These are phyloP conservation scores for Acanthamoeba comandoni DNA, from an alignment of 208 protist genomes.

Conservation along the genomic window DNA sequence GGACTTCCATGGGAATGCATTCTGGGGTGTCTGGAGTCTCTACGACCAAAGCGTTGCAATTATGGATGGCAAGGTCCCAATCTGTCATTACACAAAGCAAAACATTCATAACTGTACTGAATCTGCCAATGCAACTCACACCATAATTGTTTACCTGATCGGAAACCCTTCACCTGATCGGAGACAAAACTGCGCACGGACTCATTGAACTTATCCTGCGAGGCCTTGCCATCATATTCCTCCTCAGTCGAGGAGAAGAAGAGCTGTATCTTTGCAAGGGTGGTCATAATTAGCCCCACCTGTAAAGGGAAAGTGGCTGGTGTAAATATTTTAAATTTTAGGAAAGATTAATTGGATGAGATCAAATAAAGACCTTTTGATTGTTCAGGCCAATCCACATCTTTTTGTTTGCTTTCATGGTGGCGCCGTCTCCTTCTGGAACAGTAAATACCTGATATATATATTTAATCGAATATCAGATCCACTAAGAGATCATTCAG, in stretches of 20 bases:
- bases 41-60: conserved; percentile 35
- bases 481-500: neutral
- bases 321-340: no score
- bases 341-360: no score
- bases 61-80: conserved; percentile 25
- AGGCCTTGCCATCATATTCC: conserved; percentile 3
- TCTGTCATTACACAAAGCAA: neutral
- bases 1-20: conserved; percentile 33
- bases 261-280: conserved; percentile 48
- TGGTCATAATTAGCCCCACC: conserved; percentile 53
- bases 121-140: neutral
- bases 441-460: neutral
- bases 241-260: conserved; percentile 46
- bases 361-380: neutral
- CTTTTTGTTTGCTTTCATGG: conserved; percentile 71
- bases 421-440: conserved; percentile 34
- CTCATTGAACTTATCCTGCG: conserved; percentile 37
- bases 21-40: conserved; percentile 66
- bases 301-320: neutral
- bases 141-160: neutral
- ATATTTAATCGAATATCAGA: neutral
- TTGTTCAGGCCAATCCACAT: conserved; percentile 46
- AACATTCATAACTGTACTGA: neutral
- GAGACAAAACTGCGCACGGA: conserved; percentile 53
- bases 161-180: conserved; percentile 59